phyloP scores from a whole-genome alignment of 2,329 filamentous ascomycete genomes.

The Penicillium concentricum region DNA sequence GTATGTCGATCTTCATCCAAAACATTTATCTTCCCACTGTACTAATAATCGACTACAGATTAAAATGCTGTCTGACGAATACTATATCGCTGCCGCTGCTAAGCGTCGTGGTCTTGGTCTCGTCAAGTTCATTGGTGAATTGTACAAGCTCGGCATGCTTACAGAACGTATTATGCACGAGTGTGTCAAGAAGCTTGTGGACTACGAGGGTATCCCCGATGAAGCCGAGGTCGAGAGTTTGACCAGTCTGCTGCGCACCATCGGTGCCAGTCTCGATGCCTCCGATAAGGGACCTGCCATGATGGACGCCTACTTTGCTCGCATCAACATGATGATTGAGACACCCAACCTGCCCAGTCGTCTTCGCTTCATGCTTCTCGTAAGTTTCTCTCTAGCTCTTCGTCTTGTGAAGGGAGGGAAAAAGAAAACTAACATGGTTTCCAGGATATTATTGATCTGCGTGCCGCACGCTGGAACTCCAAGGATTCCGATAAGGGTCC shows the following conservation, averaged over 20 bases:
- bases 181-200: conserved; percentile 94
- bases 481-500: conserved; percentile 93
- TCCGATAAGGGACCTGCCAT: conserved; percentile 79
- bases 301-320: conserved; percentile 91
- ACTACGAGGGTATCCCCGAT: conserved; percentile 89
- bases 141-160: conserved; percentile 98
- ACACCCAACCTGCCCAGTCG: conserved; percentile 80
- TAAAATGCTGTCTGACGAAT: conserved; percentile 88
- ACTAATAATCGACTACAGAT: conserved; percentile 38
- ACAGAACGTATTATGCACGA: conserved; percentile 99
- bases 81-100: conserved; percentile 88
- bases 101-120: conserved; percentile 97
- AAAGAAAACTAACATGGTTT: conserved; percentile 7
- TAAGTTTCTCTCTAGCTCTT: conserved; percentile 28
- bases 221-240: conserved; percentile 96
- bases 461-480: conserved; percentile 72
- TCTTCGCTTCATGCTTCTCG: conserved; percentile 92
- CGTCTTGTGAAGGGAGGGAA: not conserved
- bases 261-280: conserved; percentile 80
- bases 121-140: conserved; percentile 97
- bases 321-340: conserved; percentile 79
- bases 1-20: not conserved
- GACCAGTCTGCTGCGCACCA: conserved; percentile 86
- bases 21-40: not conserved
- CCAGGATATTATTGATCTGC: conserved; percentile 79